Evolutionary conservation across 2,329 filamentous ascomycete genomes (phyloP), one percentile per base, ranked within the genome.

Genomic region (Diaporthe vaccinii): DNA sequence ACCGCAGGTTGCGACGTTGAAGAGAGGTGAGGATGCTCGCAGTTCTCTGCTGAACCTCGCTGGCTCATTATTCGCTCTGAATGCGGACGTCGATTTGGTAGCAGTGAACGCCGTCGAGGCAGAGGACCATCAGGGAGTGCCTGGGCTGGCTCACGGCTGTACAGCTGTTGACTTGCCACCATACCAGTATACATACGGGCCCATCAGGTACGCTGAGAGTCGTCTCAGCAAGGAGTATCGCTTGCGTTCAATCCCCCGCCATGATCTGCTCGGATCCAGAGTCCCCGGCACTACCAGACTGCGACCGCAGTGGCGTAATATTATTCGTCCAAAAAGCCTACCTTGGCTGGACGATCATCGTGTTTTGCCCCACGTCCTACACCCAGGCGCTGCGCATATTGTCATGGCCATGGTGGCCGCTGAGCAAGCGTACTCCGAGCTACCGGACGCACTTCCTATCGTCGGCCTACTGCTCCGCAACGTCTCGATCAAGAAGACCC

Each of bases 241-340:
- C 7, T 80, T 82, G 68, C 80, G 84, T 1, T 78, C 78, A 7
- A 80, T 82, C 41, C 77, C 80, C 0, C 82, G 84, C 5, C 84
- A 86, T 31, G 85, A 87, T 62, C 74, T 88, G 4, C 78, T 87
- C 10, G 86, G 85, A 3, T 79, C 80, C 1, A 78, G 79, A 2
- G 79, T 82, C 1, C 76, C 81, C 0, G 82, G 82, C 3, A 80
- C 79, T 28, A 80, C 81, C 61, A 78, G 80, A 28, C 77, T 73
- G 10, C 80, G 82, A 55, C 83, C 83, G 0, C 79, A 79, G 7
- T 85, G 83, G 82, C 80, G 83, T 3, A 82, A 83, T 62, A 51
- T 72, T 25, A 7, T 75, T 1, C 58, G 51, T 4, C 1, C 15
- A 0, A n/a, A n/a, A 25, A 53, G 70, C 8, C 34, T 62, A 2